Conservation (phyloP, 805 yeast species). For the Schizosaccharomyces octosporus region DNA sequence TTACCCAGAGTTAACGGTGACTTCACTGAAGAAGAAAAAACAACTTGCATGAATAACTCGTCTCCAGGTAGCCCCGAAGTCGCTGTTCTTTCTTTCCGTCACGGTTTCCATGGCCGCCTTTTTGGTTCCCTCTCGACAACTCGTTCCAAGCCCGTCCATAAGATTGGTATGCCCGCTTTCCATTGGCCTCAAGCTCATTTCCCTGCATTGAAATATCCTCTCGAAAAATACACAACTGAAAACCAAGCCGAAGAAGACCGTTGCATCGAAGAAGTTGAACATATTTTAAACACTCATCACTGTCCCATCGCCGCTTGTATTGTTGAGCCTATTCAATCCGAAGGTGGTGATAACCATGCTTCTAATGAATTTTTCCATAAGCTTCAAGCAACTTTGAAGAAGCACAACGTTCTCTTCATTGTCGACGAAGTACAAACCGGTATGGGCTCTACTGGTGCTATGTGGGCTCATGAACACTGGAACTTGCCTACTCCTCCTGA, state of each 20-base stretch:
- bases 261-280: conserved; percentile 55
- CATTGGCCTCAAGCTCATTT: conserved; percentile 93
- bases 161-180: conserved; percentile 67
- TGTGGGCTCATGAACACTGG: conserved; percentile 82
- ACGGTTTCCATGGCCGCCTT: conserved; percentile 84
- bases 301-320: conserved; percentile 69
- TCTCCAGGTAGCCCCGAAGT: conserved; percentile 60
- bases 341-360: conserved; percentile 82
- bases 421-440: conserved; percentile 82
- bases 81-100: conserved; percentile 64
- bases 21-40: conserved; percentile 45
- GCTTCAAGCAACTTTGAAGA: conserved; percentile 46
- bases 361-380: conserved; percentile 59
- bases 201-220: conserved; percentile 67
- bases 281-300: conserved; percentile 39
- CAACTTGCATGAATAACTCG: conserved; percentile 50
- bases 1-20: conserved; percentile 30
- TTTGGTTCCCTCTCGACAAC: conserved; percentile 82
- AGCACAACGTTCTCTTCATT: conserved; percentile 45
- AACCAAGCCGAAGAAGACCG: conserved; percentile 61
- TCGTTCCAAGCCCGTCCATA: conserved; percentile 84
- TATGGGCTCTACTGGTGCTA: conserved; percentile 61
- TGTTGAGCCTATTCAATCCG: conserved; percentile 78
- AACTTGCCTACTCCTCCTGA: conserved; percentile 53
- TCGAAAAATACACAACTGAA: conserved; percentile 34